Base-by-base conservation (phyloP, 2,329 filamentous ascomycete species). In the Diaporthe longicolla region DNA sequence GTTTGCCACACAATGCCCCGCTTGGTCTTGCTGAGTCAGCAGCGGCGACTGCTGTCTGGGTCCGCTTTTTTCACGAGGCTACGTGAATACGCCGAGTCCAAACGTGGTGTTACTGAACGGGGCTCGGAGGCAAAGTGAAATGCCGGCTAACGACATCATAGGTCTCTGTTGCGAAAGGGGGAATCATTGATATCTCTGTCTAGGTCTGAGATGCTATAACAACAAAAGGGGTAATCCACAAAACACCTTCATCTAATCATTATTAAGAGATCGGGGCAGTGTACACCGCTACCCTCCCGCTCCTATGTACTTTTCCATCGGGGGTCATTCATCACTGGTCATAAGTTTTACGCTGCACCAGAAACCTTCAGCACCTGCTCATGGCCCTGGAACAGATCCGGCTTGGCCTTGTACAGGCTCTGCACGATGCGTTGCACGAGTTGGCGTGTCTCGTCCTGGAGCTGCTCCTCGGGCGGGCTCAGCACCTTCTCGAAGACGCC, bases 401-500 rank as follows among this genome's bases (percentile, higher is more conserved):
- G 79, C 61, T 80, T 78, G 37, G 78, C 80, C 70, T 79, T 79
- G 78, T 77, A 84, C 70, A 88, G 81, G 32, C 82, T 80, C 80
- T 84, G 85, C 74, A 94, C 92, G 70, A 93, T 89, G 81, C 91
- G 88, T 78, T 90, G 86, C 58, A 96, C 87, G 79, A 93, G 87
- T 76, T 87, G 84, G 74, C 93, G 90, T 13, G 92, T 95, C 84
- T 93, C 91, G 11, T 90, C 87, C 79, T 93, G 92, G 55, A 97
- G 87, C 86, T 97, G 94, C 75, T 94, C 93, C 82, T 93, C 89
- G 1, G 93, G 93, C 63, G 91, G 88, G 73, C 88, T 86, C 72
- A 96, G 87, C 24, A 95, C 93, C 79, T 93, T 88, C 81, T 94
- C 90, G 78, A 97, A 93, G 74, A 95, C 84, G 17, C 90, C 88